Evolutionary conservation across 1,284 basidiomycete genomes (phyloP).

Genomic region (Heterobasidion parviporum): DNA sequence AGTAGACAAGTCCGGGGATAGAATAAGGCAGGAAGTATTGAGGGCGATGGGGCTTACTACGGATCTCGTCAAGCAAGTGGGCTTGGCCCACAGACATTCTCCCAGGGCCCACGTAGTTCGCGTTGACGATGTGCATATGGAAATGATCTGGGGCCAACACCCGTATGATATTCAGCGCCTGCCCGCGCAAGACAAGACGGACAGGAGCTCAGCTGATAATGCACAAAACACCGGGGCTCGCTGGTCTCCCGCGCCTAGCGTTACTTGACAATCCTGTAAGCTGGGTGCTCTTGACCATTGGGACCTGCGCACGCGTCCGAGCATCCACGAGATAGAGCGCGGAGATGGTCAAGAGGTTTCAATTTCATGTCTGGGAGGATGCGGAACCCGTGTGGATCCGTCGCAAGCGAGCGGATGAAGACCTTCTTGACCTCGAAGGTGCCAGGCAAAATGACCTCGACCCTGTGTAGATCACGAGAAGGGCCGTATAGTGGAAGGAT

Average conservation of each 20-base stretch:
- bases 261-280: constrained; percentile 41
- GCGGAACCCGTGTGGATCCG: constrained; percentile 52
- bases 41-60: constrained; percentile 38
- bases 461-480: constrained; percentile 41
- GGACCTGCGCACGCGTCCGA: constrained; percentile 73
- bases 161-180: neutral
- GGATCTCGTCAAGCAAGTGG: constrained; percentile 84
- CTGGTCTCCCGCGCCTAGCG: constrained; percentile 55
- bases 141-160: constrained; percentile 65
- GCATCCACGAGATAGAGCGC: constrained; percentile 73
- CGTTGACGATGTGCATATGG: constrained; percentile 90
- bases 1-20: neutral
- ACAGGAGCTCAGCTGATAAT: constrained; percentile 98
- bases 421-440: constrained; percentile 75
- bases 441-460: constrained; percentile 80
- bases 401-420: constrained; percentile 46
- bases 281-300: constrained; percentile 40
- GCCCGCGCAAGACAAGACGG: constrained; percentile 24
- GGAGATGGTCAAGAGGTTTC: constrained; percentile 74
- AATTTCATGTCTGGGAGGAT: constrained; percentile 88
- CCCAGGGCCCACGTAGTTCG: constrained; percentile 51
- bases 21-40: neutral
- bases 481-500: neutral
- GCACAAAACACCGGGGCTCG: constrained; percentile 76
- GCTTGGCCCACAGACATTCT: constrained; percentile 88